A percentile compares a stretch with the other conserved stretches of the same genome.
phyloP scores from a whole-genome alignment of 768 basidiomycete genomes.

The Termitomyces sp. region DNA sequence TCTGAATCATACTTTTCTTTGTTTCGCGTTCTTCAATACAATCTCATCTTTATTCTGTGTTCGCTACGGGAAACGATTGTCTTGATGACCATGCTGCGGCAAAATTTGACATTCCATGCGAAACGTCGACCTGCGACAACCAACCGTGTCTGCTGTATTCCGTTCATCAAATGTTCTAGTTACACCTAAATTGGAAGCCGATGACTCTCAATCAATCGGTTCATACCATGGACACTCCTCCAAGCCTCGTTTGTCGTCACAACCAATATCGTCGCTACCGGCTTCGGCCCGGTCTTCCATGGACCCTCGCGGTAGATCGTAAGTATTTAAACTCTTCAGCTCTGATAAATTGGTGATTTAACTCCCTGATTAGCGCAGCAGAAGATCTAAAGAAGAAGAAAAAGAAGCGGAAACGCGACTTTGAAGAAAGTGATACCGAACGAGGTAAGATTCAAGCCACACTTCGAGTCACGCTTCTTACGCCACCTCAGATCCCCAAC shows the following conservation, averaged over 20 bases:
- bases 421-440: slow-evolving; percentile 69
- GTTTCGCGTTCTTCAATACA: slow-evolving; percentile 1
- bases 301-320: slow-evolving; percentile 60
- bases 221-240: slow-evolving; percentile 27
- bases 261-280: slow-evolving; percentile 40
- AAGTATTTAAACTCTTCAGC: slow-evolving; percentile 22
- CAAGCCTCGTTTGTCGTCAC: slow-evolving; percentile 47
- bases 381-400: slow-evolving; percentile 74
- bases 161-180: slow-evolving; percentile 16
- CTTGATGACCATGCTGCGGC: background rate
- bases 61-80: background rate
- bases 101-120: background rate
- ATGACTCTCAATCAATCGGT: slow-evolving; percentile 42
- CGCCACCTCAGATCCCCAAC: slow-evolving; percentile 40
- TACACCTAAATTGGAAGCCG: slow-evolving; percentile 49
- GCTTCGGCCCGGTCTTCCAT: slow-evolving; percentile 52
- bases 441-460: slow-evolving; percentile 33
- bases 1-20: slow-evolving; percentile 4
- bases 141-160: background rate
- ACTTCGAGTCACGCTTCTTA: slow-evolving; percentile 4
- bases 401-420: slow-evolving; percentile 82
- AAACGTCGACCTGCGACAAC: background rate
- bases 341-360: slow-evolving; percentile 2
- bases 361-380: slow-evolving; percentile 18
- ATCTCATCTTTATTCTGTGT: background rate